Evolutionary conservation across 228 moss, liverwort and hornwort genomes (phyloP).

Genomic region (Sphagnum fallax): DNA sequence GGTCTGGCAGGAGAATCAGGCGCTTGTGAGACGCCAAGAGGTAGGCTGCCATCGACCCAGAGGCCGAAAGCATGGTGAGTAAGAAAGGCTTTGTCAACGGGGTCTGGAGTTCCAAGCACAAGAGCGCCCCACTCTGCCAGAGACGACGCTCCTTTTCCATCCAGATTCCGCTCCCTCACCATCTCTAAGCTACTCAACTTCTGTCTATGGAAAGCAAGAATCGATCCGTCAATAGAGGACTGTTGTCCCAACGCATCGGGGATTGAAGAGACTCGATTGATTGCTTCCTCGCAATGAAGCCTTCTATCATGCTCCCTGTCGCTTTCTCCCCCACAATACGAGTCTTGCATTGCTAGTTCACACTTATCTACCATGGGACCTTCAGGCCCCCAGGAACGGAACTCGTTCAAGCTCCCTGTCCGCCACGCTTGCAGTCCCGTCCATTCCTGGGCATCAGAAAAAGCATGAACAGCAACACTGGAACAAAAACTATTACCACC

Average conservation of each 20-base stretch:
- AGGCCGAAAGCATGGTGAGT: conserved; percentile 73
- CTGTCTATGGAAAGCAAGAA: conserved; percentile 16
- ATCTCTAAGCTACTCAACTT: conserved; percentile 17
- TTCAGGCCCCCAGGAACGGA: conserved; percentile 66
- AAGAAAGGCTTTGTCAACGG: conserved; percentile 65
- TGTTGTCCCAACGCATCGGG: conserved; percentile 15
- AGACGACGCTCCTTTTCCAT: conserved; percentile 11
- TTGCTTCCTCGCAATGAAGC: no score
- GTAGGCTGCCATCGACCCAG: conserved; percentile 58
- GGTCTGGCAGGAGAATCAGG: conserved; percentile 75
- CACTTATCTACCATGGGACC: conserved; percentile 25
- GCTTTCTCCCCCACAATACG: no score
- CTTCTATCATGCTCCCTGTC: no score
- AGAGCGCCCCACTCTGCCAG: conserved; percentile 85
- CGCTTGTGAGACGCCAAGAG: conserved; percentile 57
- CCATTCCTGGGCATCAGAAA: conserved; percentile 56
- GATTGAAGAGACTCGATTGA: neutral
- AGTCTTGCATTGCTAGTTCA: no score
- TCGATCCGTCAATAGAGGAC: neutral
- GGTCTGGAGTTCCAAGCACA: conserved; percentile 61
- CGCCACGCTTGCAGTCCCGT: conserved; percentile 72
- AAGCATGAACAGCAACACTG: conserved; percentile 16
- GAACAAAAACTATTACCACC: neutral
- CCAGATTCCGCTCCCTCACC: conserved; percentile 8
- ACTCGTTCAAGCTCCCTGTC: conserved; percentile 45